Evolutionary conservation across 2,329 filamentous ascomycete genomes (phyloP), one percentile per base, ranked within the genome.

Genomic region (Arthrinium phaeospermum): DNA sequence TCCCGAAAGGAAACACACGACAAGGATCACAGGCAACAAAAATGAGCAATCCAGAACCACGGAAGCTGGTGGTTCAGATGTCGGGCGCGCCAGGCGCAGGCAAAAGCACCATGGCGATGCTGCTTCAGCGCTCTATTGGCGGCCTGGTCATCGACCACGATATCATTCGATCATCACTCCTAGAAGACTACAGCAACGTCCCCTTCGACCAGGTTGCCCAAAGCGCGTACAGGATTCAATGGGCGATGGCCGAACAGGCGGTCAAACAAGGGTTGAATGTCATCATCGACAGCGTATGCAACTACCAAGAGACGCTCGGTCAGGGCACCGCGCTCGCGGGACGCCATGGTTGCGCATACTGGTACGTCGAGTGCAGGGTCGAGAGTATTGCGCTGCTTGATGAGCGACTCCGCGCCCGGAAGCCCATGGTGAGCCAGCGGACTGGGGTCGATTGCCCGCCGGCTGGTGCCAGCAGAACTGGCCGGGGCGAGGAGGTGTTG

Each of bases 221-320:
- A 61, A 74, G 74, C 1, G 77, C 82, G 8, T 83, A 84, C 70
- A 13, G 69, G n/a, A 74, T 83, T 13, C 77, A 83, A 49, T 84
- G 81, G 81, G 73, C 72, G 2, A 76, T 84, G 2, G 82, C 81
- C 41, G 75, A 80, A 45, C 78, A 81, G 51, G 41, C 81, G 44
- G 76, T 83, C 67, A 79, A 77, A 41, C 82, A 84, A 72, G 80
- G 78, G 1, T 73, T 74, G 14, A 79, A 70, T 70, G 77, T 84
- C 73, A 79, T 84, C 71, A 77, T 84, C 22, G 82, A 84, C 74
- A 82, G 81, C 71, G 78, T 79, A 44, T 84, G 81, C 76, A 82
- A 82, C 72, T 83, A 75, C 74, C 67, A 75, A 14, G 76, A 81
- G 73, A 74, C 79, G 2, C 71, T 83, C 41, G 77, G 80, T 22